Conservation (phyloP, 805 yeast genomes). For the Ascoidea tarda region DNA sequence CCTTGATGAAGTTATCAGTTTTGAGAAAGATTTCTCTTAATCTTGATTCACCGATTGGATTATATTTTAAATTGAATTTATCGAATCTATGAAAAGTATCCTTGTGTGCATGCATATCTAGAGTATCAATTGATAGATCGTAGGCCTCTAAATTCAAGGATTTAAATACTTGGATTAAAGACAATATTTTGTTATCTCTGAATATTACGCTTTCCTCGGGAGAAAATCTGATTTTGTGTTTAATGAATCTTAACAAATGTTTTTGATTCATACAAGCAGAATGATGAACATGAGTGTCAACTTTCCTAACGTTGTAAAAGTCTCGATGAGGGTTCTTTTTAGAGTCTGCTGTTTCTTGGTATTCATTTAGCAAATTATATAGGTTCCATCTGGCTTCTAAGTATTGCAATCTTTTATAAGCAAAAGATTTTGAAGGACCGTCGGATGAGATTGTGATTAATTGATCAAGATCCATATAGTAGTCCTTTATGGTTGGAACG, state of each 20-base stretch:
- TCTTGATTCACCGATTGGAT: constrained; percentile 97
- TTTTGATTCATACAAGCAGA: constrained; percentile 99
- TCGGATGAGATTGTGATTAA: constrained; percentile 70
- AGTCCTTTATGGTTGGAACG: constrained; percentile 79
- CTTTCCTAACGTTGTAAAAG: constrained; percentile 91
- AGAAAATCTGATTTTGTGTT: constrained; percentile 77
- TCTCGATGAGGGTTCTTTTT: constrained; percentile 95
- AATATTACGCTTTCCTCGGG: constrained; percentile 85
- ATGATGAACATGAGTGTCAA: constrained; percentile 97
- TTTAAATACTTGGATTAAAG: constrained; percentile 80
- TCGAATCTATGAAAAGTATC: constrained; percentile 97
- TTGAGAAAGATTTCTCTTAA: constrained; percentile 90
- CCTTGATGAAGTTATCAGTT: constrained; percentile 86
- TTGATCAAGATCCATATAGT: constrained; percentile 68
- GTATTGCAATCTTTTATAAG: constrained; percentile 85
- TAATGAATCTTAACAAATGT: constrained; percentile 86
- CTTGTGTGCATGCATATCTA: constrained; percentile 98
- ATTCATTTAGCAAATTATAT: constrained; percentile 78
- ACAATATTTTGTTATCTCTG: constrained; percentile 82
- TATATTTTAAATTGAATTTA: constrained; percentile 91
- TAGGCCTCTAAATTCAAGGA: constrained; percentile 87
- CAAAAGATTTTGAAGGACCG: constrained; percentile 95
- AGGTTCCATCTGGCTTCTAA: constrained; percentile 95
- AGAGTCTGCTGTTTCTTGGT: constrained; percentile 81
- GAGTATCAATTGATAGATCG: constrained; percentile 88